Base-by-base conservation (phyloP, 305 asterid species). In the Nicotiana rustica region DNA sequence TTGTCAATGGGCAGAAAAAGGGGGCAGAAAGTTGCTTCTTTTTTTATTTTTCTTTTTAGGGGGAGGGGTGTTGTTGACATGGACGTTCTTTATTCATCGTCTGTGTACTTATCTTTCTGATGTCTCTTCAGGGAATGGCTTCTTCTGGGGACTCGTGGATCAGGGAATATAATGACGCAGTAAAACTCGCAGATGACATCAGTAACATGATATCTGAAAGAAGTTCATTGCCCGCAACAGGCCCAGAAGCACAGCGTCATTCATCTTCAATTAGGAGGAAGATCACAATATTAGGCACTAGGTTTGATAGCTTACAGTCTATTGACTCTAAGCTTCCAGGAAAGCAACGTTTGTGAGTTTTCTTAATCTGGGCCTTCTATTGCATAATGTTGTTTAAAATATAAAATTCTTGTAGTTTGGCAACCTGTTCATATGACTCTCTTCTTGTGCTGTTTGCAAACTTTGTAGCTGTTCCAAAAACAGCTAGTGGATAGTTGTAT, bases 111-210 rank as follows among this genome's bases (percentile, higher is more conserved):
- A 7, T 25, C 15, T 75, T 75, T 75, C 25, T 75, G 21, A 49
- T 75, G 64, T 52, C 31, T 75, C 64, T 49, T 55, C 88, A 92
- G 92, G 82, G 79, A 82, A 94, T 95, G 98, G 96, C 95, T 57
- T 87, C 91, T 81, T 83, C 92, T 7, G 92, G 89, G 59, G 99
- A 96, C 79, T 79, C 93, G 1, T 96, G 99, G 99, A 95, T 92
- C 60, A 92, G 91, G 92, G 98, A 96, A 87, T 96, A 93, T 86
- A 94, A 92, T 85, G 97, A 95, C 87, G 97, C 98, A 61, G 94
- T 88, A 83, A 90, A 84, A 86, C 98, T 96, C 86, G 91, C 95
- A 10, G 98, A 96, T 57, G 97, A 95, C 83, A 92, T 93, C 83
- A 91, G 78, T 70, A 85, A 73, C 87, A 96, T 96, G 99, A 92